phyloP scores from a whole-genome alignment of 2,329 filamentous ascomycete species.

The Trichocomaceae sp. region DNA sequence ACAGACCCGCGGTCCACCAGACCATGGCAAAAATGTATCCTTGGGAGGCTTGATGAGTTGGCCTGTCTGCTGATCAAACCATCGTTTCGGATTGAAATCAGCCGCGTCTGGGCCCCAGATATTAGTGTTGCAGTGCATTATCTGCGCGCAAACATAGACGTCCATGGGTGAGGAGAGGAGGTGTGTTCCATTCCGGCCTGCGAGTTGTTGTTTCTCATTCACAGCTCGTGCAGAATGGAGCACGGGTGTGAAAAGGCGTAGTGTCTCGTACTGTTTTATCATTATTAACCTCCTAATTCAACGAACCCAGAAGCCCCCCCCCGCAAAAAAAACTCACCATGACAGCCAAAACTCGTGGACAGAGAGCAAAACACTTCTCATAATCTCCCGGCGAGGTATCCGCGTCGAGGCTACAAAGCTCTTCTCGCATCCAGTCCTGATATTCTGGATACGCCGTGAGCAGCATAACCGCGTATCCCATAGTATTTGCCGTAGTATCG shows the following conservation, averaged over 20 bases:
- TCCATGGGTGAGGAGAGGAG: slow-evolving; percentile 28
- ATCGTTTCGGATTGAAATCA: slow-evolving; percentile 45
- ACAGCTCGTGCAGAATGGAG: slow-evolving; percentile 33
- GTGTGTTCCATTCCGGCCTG: slow-evolving; percentile 22
- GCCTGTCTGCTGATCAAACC: slow-evolving; percentile 26
- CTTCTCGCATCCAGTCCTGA: slow-evolving; percentile 49
- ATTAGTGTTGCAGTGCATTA: slow-evolving; percentile 46
- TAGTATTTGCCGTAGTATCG: slow-evolving; percentile 46
- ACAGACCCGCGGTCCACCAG: slow-evolving; percentile 2
- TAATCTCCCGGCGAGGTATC: slow-evolving; percentile 34
- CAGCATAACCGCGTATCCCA: slow-evolving; percentile 45
- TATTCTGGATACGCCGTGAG: slow-evolving; percentile 43
- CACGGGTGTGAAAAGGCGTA: slow-evolving; percentile 39
- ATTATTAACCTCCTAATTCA: too few relatives aligned
- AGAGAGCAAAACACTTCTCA: slow-evolving; percentile 37
- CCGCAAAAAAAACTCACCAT: slow-evolving; percentile 33
- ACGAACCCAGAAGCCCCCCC: too few relatives aligned
- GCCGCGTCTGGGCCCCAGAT: slow-evolving; percentile 45
- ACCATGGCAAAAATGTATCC: slow-evolving; percentile 3
- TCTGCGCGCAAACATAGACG: slow-evolving; percentile 23
- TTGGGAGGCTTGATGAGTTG: slow-evolving; percentile 6
- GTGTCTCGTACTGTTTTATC: slow-evolving; percentile 31
- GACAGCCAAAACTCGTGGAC: slow-evolving; percentile 42
- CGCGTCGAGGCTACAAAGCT: slow-evolving; percentile 35
- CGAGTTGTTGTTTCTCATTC: slow-evolving; percentile 24